Base-by-base conservation (phyloP, 164 flowering plant species). In the Vitis rupestris region DNA sequence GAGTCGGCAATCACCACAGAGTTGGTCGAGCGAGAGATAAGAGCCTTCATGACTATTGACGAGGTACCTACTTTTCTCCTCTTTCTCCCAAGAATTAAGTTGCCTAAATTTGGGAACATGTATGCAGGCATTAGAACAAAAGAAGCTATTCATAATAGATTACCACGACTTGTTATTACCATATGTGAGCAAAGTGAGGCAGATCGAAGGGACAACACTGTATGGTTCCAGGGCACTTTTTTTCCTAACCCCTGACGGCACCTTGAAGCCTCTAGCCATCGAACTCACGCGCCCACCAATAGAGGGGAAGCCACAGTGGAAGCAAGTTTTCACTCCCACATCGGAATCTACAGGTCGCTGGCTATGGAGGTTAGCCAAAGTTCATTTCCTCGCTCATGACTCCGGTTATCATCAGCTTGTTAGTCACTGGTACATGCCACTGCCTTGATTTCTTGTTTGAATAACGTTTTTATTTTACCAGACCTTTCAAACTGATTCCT, bases 321-420 rank as follows among this genome's bases (percentile, higher is more conserved):
- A 64, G 69, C 64, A 80, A 47, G 94, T 79, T 10, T 89, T 60
- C 77, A 75, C 74, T 0, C 90, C 89, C 4, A 64, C 81, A 27
- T 73, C 65, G 63, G 76, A 87, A 29, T 79, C 90, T 59, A 89
- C 97, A 15, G 71, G 62, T 7, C 13, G 51, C 13, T 89, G 92
- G 90, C 78, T 87, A 0, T 93, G 95, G 98, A 86, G 74, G 72
- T 59, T 89, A 3, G 95, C 95, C 17, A 91, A 88, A 74, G 82
- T 83, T 55, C 94, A 90, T 78, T 87, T 86, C 65, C 65, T 75
- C 57, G 87, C 88, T 56, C 88, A 88, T 70, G 95, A 91, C 61
- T 69, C 91, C 10, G 91, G 90, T 31, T 74, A 68, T 77, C 98
- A 93, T 70, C 86, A 93, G 59, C 86, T 91, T 47, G 72, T 85